phyloP scores from a whole-genome alignment of 2,329 filamentous ascomycete species.

The Venturia asperata region DNA sequence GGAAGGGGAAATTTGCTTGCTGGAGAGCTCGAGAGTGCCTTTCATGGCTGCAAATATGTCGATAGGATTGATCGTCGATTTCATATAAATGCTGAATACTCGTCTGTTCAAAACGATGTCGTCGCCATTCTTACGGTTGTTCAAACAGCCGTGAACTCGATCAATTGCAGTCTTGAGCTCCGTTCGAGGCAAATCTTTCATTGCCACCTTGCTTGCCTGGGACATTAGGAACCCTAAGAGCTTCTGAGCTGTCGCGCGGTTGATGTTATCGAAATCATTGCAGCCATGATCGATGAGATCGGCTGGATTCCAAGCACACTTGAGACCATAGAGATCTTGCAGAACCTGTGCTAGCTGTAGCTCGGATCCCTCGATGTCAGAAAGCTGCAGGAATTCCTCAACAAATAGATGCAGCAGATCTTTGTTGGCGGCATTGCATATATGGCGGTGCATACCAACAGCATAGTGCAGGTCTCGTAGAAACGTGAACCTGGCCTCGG shows the following conservation, averaged over 20 bases:
- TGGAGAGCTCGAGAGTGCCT: conserved; percentile 48
- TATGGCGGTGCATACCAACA: conserved; percentile 66
- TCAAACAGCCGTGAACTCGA: conserved; percentile 82
- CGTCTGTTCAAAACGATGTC: conserved; percentile 80
- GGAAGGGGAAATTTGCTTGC: conserved; percentile 51
- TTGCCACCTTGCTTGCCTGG: conserved; percentile 73
- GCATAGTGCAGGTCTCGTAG: conserved; percentile 76
- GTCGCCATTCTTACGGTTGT: conserved; percentile 54
- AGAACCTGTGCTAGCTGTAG: conserved; percentile 79
- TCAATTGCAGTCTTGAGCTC: conserved; percentile 87
- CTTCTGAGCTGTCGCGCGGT: conserved; percentile 70
- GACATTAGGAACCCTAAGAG: conserved; percentile 77
- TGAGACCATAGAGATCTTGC: conserved; percentile 75
- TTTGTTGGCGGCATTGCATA: conserved; percentile 79
- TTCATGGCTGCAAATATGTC: conserved; percentile 73
- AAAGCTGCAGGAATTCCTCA: conserved; percentile 70
- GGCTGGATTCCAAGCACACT: conserved; percentile 41
- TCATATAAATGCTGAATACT: conserved; percentile 73
- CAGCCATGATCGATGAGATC: conserved; percentile 65
- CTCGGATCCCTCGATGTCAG: conserved; percentile 73
- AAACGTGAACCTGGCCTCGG: conserved; percentile 70
- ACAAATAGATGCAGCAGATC: conserved; percentile 86
- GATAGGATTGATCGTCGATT: conserved; percentile 74
- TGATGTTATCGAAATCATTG: conserved; percentile 58
- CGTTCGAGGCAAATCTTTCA: conserved; percentile 87